These are phyloP conservation scores for Pulicaria dysenterica DNA, from an alignment of 129 eudicot genomes.

Conservation along the genomic window DNA sequence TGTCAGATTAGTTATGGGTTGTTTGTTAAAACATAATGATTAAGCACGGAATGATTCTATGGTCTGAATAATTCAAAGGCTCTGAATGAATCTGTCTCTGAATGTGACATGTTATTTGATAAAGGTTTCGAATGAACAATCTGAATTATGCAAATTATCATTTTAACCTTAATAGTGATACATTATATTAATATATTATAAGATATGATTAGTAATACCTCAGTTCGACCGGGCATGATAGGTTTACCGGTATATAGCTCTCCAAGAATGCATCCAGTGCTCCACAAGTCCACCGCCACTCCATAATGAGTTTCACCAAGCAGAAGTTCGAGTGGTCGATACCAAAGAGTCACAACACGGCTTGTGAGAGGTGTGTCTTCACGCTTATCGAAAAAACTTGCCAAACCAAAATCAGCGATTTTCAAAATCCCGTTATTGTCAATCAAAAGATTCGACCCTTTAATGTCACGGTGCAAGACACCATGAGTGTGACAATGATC, in stretches of 20 bases:
- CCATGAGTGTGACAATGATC: slow-evolving; percentile 55
- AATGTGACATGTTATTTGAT: too few relatives aligned
- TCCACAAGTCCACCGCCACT: slow-evolving; percentile 51
- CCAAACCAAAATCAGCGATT: slow-evolving; percentile 53
- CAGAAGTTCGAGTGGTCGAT: slow-evolving; percentile 57
- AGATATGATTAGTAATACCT: slow-evolving; percentile 45
- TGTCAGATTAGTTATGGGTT: too few relatives aligned
- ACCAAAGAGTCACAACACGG: slow-evolving; percentile 57
- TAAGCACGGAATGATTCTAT: too few relatives aligned
- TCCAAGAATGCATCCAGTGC: slow-evolving; percentile 53
- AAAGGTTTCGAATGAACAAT: too few relatives aligned
- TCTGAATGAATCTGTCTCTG: too few relatives aligned
- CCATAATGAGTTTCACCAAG: slow-evolving; percentile 53
- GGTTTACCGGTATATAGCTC: slow-evolving; percentile 53
- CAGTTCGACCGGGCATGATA: slow-evolving; percentile 80
- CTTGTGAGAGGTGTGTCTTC: slow-evolving; percentile 40
- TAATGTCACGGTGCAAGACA: slow-evolving; percentile 55
- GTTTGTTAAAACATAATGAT: too few relatives aligned
- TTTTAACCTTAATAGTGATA: too few relatives aligned
- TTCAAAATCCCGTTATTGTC: slow-evolving; percentile 46
- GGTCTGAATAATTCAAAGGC: too few relatives aligned
- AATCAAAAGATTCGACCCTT: slow-evolving; percentile 44
- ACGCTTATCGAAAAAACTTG: slow-evolving; percentile 30
- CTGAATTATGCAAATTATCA: too few relatives aligned
- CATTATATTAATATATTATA: too few relatives aligned